Evolutionary conservation across 768 basidiomycete genomes (phyloP), one percentile per base, ranked within the genome.

Genomic region (Leccinum boreale): DNA sequence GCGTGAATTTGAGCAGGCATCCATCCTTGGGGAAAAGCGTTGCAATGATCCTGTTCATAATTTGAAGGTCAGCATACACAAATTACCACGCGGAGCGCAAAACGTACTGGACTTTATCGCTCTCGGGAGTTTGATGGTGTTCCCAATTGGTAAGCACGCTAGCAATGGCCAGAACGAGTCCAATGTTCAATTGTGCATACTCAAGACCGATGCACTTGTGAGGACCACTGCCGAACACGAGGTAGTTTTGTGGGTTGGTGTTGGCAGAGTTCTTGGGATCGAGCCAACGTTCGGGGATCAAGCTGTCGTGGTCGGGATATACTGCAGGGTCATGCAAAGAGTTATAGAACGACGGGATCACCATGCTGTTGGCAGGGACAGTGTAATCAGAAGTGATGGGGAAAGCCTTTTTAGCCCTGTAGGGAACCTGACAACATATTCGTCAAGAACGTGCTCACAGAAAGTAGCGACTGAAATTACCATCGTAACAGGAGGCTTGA

Each of bases 1-100:
- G 88, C 2, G 82, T 79, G 64, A 96, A 82, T 68, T 85, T 90
- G 61, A 98, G 80, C 57, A 83, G 74, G 65, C 93, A 92, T 45
- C 92, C 92, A 67, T 98, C 95, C 72, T 91, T 87, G 11, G 97
- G 97, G 85, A 99, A 99, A 45, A 98, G 75, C 21, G 94, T 97
- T n/a, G 95, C 92, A 63, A 98, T 93, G 61, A 98, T 92, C 51
- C 90, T 92, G 62, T 28, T 62, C 42, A 33, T 33, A 19, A 19
- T 11, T 42, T 19, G 5, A 17, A 14, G 48, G 36, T 58, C 23
- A 63, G 50, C 9, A 53, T 10, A 53, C 10, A 8, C 9, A 14
- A 12, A 50, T 50, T 17, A 55, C 48, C 39, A 33, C 12, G 53
- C 17, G 0, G 0, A 21, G 46, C 7, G 19, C 24, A 39, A 54